Evolutionary conservation across 2,329 filamentous ascomycete species (phyloP), one percentile per base, ranked within the genome.

Genomic region (Ophiosphaerella korrae): DNA sequence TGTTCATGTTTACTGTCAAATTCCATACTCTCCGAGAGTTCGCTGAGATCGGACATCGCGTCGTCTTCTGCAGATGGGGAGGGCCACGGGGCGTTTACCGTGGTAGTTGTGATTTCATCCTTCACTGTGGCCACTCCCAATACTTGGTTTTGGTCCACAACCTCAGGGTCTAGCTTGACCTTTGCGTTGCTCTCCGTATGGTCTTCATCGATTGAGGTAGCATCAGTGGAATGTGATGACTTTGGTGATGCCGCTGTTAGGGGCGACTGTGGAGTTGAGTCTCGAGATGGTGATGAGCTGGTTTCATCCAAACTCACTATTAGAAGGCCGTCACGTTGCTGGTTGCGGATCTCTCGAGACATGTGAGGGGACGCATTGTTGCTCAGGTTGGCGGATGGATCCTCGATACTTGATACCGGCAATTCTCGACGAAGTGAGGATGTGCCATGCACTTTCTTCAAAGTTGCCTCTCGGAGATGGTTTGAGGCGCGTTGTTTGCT

Each of bases 11-110:
- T 59, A 49, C 74, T 70, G 59, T 77, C 73, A 57, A 77, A 63
- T 49, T 74, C 73, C 50, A 63, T 59, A 52, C 59, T 71, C 41
- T 68, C 63, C 42, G 72, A 74, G 24, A 77, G 67, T 24, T 75
- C 73, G 58, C 72, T 74, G 47, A 76, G 66, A 29, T 74, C 72
- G 37, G 74, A 76, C 36, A 56, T 52, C 18, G 64, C 68, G 48
- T 70, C 65, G 42, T 71, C 64, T 50, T 68, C 64, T 53, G 49
- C 53, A 42, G 64, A 59, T 43, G 66, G 64, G 36, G 63, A 63
- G 39, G 58, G 53, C 63, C 62, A 67, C 53, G 58, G 62, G 52
- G 66, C 57, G 52, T 62, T 66, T 62, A 69, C 59, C 55, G 58
- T 68, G 48, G 62, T 63, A 45, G 57, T 63, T 32, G 57, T 63